Base-by-base conservation (phyloP, 257 asterid species). In the Fraxinus americana region DNA sequence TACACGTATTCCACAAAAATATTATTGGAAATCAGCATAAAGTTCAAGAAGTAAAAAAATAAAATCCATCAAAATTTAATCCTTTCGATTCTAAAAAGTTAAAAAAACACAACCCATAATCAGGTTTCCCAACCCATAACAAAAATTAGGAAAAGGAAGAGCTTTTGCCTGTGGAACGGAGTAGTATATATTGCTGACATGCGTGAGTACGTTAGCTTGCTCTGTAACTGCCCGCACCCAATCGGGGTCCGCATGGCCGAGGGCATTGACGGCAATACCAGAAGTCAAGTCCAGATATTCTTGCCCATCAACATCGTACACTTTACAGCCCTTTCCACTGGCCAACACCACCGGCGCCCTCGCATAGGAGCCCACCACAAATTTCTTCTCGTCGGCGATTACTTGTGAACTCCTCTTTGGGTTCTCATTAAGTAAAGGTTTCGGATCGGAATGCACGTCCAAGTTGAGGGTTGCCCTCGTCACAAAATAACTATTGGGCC, bases 191-290 rank as follows among this genome's bases (percentile, higher is more conserved):
- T 93, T 96, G 95, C 98, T 92, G 81, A 89, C 94, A 82, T 93
- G 99, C 25, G 97, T 78, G 5, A 96, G 92, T 71, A 81, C 76
- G 67, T 78, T 81, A 68, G 94, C 95, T 82, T 96, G 99, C 75
- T 83, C 81, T 0, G 86, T 75, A 75, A 96, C 90, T 70, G 97
- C 93, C 29, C 70, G 85, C 71, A 93, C 76, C 94, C 97, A 93
- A 82, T 96, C 97, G 39, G 96, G 84, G 79, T 93, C 97, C 68
- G 92, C 94, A 79, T 93, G 97, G 70, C 99, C 99, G 29, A 96
- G 97, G 69, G 97, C 94, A 82, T 91, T 96, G 4, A 93, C 99
- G 43, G 97, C 97, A 72, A 96, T 92, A 25, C 98, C 98, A 5
- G 98, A 84, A 48, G 90, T 88, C 83, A 96, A 78, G 80, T 96